Conservation (phyloP, 371 early-diverging fungal genomes). For the Paraphysoderma sedebokerense region DNA sequence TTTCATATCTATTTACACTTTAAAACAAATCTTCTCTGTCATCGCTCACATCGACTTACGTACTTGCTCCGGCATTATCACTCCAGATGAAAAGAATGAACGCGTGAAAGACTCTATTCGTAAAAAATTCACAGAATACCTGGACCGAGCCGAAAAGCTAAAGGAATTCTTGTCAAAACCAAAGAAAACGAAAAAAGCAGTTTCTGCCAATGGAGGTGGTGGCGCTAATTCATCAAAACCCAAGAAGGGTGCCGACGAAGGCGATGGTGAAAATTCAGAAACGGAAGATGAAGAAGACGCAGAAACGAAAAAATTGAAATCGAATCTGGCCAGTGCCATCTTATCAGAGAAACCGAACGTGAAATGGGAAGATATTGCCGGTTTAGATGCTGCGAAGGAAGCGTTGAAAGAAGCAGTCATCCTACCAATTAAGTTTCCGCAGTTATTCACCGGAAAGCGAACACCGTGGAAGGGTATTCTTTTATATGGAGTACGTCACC, state of each 20-base stretch:
- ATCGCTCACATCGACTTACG: background rate
- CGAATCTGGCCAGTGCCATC: slow-evolving; percentile 67
- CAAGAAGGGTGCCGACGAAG: slow-evolving; percentile 1
- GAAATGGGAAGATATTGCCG: slow-evolving; percentile 94
- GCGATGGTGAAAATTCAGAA: slow-evolving; percentile 19
- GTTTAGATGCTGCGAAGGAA: slow-evolving; percentile 94
- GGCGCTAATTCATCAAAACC: background rate
- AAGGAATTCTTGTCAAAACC: slow-evolving; percentile 62
- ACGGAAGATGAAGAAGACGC: slow-evolving; percentile 60
- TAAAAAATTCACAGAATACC: slow-evolving; percentile 76
- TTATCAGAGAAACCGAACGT: slow-evolving; percentile 89
- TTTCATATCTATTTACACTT: background rate
- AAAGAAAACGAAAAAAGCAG: slow-evolving; percentile 44
- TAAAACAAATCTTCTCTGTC: background rate
- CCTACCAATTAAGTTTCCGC: slow-evolving; percentile 92
- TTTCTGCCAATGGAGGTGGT: slow-evolving; percentile 26
- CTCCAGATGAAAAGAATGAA: slow-evolving; percentile 87
- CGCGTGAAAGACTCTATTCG: slow-evolving; percentile 67
- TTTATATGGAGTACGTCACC: slow-evolving; percentile 72
- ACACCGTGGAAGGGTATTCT: slow-evolving; percentile 96
- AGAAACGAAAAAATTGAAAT: slow-evolving; percentile 76
- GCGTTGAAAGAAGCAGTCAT: slow-evolving; percentile 97
- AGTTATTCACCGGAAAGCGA: slow-evolving; percentile 86
- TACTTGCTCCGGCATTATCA: background rate
- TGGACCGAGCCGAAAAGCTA: slow-evolving; percentile 83